A percentile compares a stretch with the other conserved stretches of the same genome.
Conservation (phyloP, 2,329 filamentous ascomycete genomes). For the Venturia oleaginea region DNA sequence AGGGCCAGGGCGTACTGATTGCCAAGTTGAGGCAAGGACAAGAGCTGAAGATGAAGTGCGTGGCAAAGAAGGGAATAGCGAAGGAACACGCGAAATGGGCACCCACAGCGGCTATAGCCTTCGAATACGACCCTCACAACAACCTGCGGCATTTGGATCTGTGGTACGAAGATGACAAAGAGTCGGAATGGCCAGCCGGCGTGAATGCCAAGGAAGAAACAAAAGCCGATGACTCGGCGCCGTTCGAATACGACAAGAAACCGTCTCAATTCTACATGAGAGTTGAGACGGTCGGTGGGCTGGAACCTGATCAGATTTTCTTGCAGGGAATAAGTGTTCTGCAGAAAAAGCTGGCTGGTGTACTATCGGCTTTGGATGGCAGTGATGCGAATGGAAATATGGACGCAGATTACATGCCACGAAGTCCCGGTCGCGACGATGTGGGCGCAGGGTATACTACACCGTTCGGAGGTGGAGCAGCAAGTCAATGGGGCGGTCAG, state of each 20-base stretch:
- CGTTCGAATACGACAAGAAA: slow-evolving; percentile 83
- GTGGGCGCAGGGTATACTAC: slow-evolving; percentile 56
- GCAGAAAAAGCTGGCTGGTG: slow-evolving; percentile 78
- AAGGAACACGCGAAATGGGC: slow-evolving; percentile 99
- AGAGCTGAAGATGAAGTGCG: slow-evolving; percentile 80
- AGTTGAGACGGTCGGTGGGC: slow-evolving; percentile 77
- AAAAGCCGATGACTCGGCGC: slow-evolving; percentile 68
- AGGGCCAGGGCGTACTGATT: slow-evolving; percentile 74
- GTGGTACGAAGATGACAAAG: slow-evolving; percentile 84
- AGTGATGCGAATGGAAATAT: slow-evolving; percentile 39
- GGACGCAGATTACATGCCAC: slow-evolving; percentile 56
- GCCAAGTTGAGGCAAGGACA: slow-evolving; percentile 85
- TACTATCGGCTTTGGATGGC: slow-evolving; percentile 57
- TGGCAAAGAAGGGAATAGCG: slow-evolving; percentile 96
- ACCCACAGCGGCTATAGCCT: slow-evolving; percentile 82
- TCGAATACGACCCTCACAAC: slow-evolving; percentile 98
- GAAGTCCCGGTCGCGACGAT: slow-evolving; percentile 33
- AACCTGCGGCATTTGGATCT: slow-evolving; percentile 85
- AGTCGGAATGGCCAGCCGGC: slow-evolving; percentile 79
- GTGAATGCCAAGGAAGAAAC: slow-evolving; percentile 75
- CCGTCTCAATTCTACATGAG: slow-evolving; percentile 87
- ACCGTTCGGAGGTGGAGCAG: slow-evolving; percentile 52
- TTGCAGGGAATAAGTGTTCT: slow-evolving; percentile 80
- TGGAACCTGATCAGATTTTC: slow-evolving; percentile 84
- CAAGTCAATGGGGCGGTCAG: slow-evolving; percentile 55